Conservation (phyloP, 2,329 filamentous ascomycete species). For the Sclerotinia nivalis region DNA sequence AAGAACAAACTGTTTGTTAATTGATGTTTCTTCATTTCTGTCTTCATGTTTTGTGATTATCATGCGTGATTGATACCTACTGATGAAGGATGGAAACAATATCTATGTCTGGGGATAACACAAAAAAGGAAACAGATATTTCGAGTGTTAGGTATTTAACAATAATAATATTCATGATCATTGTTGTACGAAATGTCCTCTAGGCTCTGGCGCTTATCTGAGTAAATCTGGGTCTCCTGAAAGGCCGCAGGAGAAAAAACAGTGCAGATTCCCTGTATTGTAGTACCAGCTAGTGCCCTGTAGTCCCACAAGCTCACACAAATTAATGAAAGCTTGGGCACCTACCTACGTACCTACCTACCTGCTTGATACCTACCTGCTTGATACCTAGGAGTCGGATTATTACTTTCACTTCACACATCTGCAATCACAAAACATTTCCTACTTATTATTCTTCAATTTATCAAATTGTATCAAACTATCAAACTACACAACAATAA, state of each 20-base stretch:
- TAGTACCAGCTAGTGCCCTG: slow-evolving; percentile 3
- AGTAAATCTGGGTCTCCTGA: slow-evolving; percentile 19
- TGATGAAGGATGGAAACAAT: background rate
- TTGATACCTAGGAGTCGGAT: background rate
- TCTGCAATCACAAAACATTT: slow-evolving; percentile 14
- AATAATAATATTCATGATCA: background rate
- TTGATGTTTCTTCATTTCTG: background rate
- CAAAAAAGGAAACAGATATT: background rate
- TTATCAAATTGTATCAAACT: too few species aligned
- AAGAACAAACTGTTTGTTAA: background rate
- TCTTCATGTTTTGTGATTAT: background rate
- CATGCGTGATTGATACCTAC: background rate
- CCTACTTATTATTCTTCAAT: background rate
- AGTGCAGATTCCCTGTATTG: slow-evolving; percentile 12
- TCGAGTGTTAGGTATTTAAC: background rate
- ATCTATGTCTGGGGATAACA: background rate
- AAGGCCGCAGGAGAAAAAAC: slow-evolving; percentile 16
- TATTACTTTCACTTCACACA: background rate
- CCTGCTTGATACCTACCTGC: background rate
- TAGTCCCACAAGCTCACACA: slow-evolving; percentile 18
- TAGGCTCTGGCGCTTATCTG: slow-evolving; percentile 20
- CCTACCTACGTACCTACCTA: background rate
- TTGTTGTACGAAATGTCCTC: background rate
- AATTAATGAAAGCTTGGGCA: slow-evolving; percentile 23
- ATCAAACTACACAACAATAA: background rate